Base-by-base conservation (phyloP, 148 eudicot species). In the Camellia sinensis region DNA sequence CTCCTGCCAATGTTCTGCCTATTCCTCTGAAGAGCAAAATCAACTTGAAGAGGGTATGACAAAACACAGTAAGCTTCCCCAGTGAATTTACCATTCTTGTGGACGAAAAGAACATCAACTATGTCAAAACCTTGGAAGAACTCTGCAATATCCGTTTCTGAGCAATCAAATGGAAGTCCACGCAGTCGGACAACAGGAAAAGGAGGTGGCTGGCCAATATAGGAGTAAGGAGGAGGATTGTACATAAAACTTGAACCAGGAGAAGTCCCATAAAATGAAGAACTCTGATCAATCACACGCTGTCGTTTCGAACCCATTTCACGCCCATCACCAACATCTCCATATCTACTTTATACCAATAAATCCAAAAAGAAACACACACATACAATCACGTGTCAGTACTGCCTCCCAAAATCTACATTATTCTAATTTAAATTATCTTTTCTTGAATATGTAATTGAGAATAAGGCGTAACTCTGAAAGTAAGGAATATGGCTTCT, bases 41-140 rank as follows among this genome's bases (percentile, higher is more conserved):
- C 99, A 54, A 93, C 91, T 85, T 96, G 99, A 82, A 91, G 84
- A 53, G 97, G 95, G 80, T 93, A 92, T 29, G 92, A 91, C 80
- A 96, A 83, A 71, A 96, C 93, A 88, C 98, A 96, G 73, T 77
- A 96, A 67, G 95, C 97, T 89, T 96, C 98, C 67, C 99, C 99
- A 54, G 90, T 83, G 65, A 92, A 92, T 60, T 90, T 96, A 50
- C 94, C 97, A 68, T 90, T 90, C 80, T 90, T 92, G 82, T 90
- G 98, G 75, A 92, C 91, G 61, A 96, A 83, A 12, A 93, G 90
- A 73, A 93, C 83, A 75, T 96, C 99, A 71, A 96, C 88, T 41
- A 96, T 85, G 80, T 92, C 98, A 50, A 96, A 80, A 71, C 98
- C 99, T 78, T 87, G 93, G 79, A 95, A 80, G 79, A 95, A 95